Evolutionary conservation across 352 stramenopile genomes (phyloP).

Genomic region (Globisporangium recalcitrans): DNA sequence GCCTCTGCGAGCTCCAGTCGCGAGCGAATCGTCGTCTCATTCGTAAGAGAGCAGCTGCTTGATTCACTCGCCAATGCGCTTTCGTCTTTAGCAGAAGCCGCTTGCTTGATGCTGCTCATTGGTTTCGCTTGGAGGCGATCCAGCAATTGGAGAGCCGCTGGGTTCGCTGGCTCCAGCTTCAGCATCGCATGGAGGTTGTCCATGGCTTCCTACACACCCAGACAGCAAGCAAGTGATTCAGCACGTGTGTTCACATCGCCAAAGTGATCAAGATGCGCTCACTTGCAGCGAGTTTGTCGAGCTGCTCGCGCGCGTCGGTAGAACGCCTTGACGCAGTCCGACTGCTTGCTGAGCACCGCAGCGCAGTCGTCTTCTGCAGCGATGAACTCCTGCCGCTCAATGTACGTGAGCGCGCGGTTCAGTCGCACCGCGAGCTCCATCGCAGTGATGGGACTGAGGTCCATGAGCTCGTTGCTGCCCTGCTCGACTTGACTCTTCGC

Average conservation of each 20-base stretch:
- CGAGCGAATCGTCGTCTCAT: background rate
- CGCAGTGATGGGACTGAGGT: slow-evolving; percentile 11
- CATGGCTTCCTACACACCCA: slow-evolving; percentile 25
- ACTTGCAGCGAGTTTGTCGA: slow-evolving; percentile 54
- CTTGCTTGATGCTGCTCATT: background rate
- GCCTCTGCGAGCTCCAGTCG: slow-evolving; percentile 12
- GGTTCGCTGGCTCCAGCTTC: slow-evolving; percentile 38
- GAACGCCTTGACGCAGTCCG: slow-evolving; percentile 82
- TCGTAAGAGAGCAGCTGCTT: slow-evolving; percentile 3
- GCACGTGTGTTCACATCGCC: background rate
- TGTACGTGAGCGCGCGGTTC: slow-evolving; percentile 57
- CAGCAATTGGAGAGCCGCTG: slow-evolving; percentile 14
- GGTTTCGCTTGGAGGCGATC: slow-evolving; percentile 1
- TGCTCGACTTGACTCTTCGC: background rate
- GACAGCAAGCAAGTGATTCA: background rate
- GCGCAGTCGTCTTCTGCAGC: slow-evolving; percentile 68
- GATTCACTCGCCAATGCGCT: background rate
- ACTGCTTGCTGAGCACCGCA: slow-evolving; percentile 57
- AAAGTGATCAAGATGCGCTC: background rate
- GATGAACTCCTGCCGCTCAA: slow-evolving; percentile 24
- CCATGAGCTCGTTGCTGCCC: background rate
- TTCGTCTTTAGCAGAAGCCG: background rate
- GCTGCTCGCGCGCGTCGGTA: slow-evolving; percentile 79
- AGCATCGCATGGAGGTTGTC: slow-evolving; percentile 25
- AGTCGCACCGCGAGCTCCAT: slow-evolving; percentile 52